Percentiles rank a stretch among this genome's conserved stretches.
phyloP scores from a whole-genome alignment of 2,329 filamentous ascomycete genomes.

The Helotiales sp. region DNA sequence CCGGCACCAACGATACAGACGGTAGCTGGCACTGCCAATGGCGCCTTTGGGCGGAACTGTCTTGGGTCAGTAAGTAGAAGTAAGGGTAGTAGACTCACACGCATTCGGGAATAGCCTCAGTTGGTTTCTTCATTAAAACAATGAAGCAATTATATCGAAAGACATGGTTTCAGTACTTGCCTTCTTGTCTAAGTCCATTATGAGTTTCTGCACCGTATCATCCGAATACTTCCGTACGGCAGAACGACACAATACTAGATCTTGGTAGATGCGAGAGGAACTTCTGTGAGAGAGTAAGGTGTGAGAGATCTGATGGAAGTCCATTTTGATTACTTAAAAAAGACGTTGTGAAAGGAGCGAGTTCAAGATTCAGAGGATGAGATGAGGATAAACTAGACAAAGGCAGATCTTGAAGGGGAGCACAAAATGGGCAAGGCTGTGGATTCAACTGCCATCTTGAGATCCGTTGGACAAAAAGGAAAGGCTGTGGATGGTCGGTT shows the following conservation, averaged over 20 bases:
- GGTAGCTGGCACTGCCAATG: constrained; percentile 5
- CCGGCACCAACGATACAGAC: constrained; percentile 59
- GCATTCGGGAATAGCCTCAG: neutral
- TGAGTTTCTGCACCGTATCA: constrained; percentile 15
- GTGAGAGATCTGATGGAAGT: constrained; percentile 34
- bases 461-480: too few species aligned
- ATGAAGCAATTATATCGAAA: neutral
- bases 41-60: neutral
- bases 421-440: too few species aligned
- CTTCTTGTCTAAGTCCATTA: constrained; percentile 25
- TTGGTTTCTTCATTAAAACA: neutral
- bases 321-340: too few species aligned
- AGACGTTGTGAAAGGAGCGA: too few species aligned
- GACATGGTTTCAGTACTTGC: neutral
- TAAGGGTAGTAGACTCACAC: neutral
- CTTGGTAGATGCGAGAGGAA: constrained; percentile 35
- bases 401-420: too few species aligned
- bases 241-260: constrained; percentile 32
- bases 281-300: constrained; percentile 31
- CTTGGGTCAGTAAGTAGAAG: neutral
- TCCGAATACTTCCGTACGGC: constrained; percentile 13
- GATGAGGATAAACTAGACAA: too few species aligned
- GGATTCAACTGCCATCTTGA: too few species aligned
- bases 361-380: too few species aligned
- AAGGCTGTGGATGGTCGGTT: neutral